Conservation (phyloP, 2,329 filamentous ascomycete species). For the Colletotrichum cuscutae region DNA sequence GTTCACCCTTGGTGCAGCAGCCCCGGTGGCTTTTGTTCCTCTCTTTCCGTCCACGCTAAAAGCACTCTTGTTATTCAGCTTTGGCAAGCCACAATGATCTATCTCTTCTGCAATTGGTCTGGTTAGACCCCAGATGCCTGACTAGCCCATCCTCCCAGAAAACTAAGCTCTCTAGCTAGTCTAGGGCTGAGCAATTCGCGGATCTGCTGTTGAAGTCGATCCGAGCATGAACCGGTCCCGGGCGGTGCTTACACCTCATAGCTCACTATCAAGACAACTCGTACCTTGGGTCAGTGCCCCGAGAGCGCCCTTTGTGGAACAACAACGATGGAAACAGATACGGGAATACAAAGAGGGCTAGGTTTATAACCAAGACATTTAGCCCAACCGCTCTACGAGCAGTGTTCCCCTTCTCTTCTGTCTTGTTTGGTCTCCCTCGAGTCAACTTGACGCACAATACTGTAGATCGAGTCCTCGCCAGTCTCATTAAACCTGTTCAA, state of each 20-base stretch:
- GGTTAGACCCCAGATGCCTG: slow-evolving; percentile 21
- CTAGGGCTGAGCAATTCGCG: slow-evolving; percentile 38
- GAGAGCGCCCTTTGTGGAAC: slow-evolving; percentile 7
- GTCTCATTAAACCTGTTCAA: background rate
- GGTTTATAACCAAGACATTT: slow-evolving; percentile 20
- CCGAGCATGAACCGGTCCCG: slow-evolving; percentile 1
- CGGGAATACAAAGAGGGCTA: slow-evolving; percentile 1
- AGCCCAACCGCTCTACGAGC: slow-evolving; percentile 9
- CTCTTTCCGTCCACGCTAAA: slow-evolving; percentile 14
- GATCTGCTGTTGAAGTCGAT: slow-evolving; percentile 11
- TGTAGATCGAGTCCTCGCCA: background rate
- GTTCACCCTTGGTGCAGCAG: background rate
- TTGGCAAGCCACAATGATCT: slow-evolving; percentile 45
- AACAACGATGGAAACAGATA: background rate
- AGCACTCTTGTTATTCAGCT: slow-evolving; percentile 45
- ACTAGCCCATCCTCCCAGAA: slow-evolving; percentile 37
- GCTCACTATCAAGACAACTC: slow-evolving; percentile 4
- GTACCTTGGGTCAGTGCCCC: background rate
- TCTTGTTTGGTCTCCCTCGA: slow-evolving; percentile 4
- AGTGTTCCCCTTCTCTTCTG: background rate
- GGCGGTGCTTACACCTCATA: slow-evolving; percentile 1
- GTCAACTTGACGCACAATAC: background rate
- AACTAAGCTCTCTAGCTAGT: slow-evolving; percentile 40
- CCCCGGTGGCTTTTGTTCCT: background rate
- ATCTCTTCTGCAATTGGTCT: slow-evolving; percentile 39